Evolutionary conservation across 352 stramenopile species (phyloP).

Genomic region (Achlya hypogyna): DNA sequence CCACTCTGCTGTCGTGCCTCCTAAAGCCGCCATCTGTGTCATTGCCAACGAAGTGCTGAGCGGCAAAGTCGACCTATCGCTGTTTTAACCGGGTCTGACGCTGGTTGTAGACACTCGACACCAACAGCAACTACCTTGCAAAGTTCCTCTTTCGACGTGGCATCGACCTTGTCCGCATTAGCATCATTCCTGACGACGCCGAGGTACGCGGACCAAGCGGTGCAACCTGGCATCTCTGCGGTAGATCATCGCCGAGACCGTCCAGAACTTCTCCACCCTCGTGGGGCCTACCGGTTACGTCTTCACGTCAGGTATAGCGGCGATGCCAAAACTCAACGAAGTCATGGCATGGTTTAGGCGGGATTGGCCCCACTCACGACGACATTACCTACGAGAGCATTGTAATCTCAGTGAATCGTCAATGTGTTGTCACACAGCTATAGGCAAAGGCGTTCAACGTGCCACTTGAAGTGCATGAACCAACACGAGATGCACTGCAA

Average conservation of each 20-base stretch:
- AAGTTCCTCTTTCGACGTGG: constrained; percentile 73
- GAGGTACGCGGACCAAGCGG: constrained; percentile 28
- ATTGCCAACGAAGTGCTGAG: constrained; percentile 80
- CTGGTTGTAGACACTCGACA: constrained; percentile 62
- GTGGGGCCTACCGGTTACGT: constrained; percentile 70
- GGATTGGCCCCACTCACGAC: constrained; percentile 78
- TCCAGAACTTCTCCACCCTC: constrained; percentile 62
- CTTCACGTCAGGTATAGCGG: constrained; percentile 47
- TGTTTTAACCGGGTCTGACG: neutral
- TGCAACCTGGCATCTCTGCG: neutral
- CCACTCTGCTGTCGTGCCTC: constrained; percentile 15
- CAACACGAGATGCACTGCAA: constrained; percentile 46
- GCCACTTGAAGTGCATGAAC: constrained; percentile 54
- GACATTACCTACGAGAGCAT: constrained; percentile 71
- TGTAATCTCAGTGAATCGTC: constrained; percentile 6
- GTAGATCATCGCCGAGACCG: constrained; percentile 57
- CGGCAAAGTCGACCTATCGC: constrained; percentile 42
- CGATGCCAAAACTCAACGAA: neutral
- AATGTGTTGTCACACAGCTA: constrained; percentile 1
- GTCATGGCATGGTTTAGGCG: constrained; percentile 23
- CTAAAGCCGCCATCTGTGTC: constrained; percentile 63
- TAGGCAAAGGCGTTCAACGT: constrained; percentile 68
- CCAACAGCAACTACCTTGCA: constrained; percentile 74
- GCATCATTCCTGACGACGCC: constrained; percentile 71
- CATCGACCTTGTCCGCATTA: constrained; percentile 65